Evolutionary conservation across 1,284 basidiomycete genomes (phyloP), one percentile per base, ranked within the genome.

Genomic region (Ceratorhiza oryzae-sativae): DNA sequence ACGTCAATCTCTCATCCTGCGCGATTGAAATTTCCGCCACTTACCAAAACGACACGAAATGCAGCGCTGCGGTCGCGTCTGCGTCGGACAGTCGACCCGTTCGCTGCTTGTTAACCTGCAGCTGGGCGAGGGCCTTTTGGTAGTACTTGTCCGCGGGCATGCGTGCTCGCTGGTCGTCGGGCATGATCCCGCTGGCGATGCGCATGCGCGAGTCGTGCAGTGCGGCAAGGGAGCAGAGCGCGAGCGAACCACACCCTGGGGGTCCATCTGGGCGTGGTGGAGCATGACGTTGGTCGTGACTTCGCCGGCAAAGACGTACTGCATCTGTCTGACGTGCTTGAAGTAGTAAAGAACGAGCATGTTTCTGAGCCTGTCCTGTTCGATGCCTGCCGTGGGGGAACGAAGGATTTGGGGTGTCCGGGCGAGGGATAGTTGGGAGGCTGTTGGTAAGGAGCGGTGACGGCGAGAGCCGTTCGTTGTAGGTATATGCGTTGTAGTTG

Each of bases 51-150:
- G 84, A 86, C 71, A 91, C 83, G 71, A 93, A 84, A 79, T 91
- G 90, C 49, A 92, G 77, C 2, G 91, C 90, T 1, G 91, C 90
- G 74, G 90, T 83, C 2, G 89, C 91, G 75, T 92, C 90, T 58
- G 82, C 82, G 71, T 90, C 90, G 45, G 82, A 82, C 80, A 89
- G 86, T 36, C 81, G 79, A 2, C 86, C 86, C 39, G 82, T 81
- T 70, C 83, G 78, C 67, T 84, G 83, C 74, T 84, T 86, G 62
- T 83, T 83, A 67, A 82, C 83, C 71, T 83, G 78, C 72, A 87
- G 83, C 77, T 84, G 86, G 79, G 83, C 84, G 65, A 82, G 80
- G 9, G 90, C 88, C 77, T 89, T 87, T 76, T 89, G 84, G 78
- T 89, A 87, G 80, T 89, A 90, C 76, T 87, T 86, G 72, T 85